Evolutionary conservation across 257 asterid species (phyloP).

Genomic region (Handroanthus guayacan): DNA sequence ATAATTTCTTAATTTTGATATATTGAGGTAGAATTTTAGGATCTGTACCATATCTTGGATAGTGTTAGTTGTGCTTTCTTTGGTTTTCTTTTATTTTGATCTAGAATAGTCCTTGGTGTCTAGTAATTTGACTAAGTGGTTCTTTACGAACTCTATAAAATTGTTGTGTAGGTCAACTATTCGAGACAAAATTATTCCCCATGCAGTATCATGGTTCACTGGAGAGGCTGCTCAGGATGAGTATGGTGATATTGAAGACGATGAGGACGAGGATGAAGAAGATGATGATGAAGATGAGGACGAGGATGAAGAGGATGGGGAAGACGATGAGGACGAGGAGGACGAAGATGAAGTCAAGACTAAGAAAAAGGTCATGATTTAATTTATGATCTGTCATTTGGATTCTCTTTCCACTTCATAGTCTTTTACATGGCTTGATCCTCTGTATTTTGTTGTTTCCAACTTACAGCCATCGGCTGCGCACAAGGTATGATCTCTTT

Average conservation of each 20-base stretch:
- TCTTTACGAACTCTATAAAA: neutral
- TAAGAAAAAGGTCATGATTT: constrained; percentile 54
- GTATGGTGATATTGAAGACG: constrained; percentile 41
- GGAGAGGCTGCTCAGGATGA: constrained; percentile 76
- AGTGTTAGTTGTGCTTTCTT: neutral
- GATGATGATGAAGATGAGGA: constrained; percentile 39
- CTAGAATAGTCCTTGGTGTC: neutral
- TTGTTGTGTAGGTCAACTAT: constrained; percentile 62
- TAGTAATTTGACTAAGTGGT: neutral
- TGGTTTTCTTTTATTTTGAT: neutral
- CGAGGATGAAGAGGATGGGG: constrained; percentile 38
- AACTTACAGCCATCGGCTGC: constrained; percentile 21
- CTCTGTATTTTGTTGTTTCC: neutral
- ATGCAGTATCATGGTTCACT: constrained; percentile 88
- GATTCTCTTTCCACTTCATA: neutral
- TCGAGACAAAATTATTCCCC: constrained; percentile 79
- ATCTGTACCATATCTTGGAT: neutral
- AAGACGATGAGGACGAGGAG: constrained; percentile 40
- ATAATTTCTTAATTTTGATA: no score
- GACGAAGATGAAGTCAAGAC: constrained; percentile 40
- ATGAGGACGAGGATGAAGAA: constrained; percentile 36
- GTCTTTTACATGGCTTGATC: neutral
- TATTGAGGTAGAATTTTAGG: no score
- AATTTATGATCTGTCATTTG: neutral
- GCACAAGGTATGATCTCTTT: constrained; percentile 37